Percentiles rank a stretch among this genome's conserved stretches.
phyloP scores from a whole-genome alignment of 1,139 yeast species.

The Saccharomyces pastorianus region DNA sequence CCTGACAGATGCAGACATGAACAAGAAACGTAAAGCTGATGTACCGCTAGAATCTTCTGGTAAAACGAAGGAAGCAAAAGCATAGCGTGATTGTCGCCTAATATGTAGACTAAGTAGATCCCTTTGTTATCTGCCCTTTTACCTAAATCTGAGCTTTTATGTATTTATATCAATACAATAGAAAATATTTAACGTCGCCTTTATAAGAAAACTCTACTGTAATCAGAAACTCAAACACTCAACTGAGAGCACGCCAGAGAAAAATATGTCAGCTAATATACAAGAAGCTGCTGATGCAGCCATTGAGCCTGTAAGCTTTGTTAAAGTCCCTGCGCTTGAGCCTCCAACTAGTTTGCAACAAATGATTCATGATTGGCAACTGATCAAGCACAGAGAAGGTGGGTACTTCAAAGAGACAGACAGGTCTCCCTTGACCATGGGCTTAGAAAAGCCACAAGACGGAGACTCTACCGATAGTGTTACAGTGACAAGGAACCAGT shows the following conservation, averaged over 20 bases:
- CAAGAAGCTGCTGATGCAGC: constrained; percentile 8
- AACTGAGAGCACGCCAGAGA: background rate
- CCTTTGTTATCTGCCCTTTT: background rate
- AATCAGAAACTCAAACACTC: background rate
- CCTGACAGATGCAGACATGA: constrained; percentile 7
- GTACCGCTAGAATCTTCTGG: constrained; percentile 5
- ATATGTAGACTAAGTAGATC: background rate
- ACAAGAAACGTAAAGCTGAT: constrained; percentile 20
- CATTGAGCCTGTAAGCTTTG: constrained; percentile 12
- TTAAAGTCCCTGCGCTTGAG: constrained; percentile 14
- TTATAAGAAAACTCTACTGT: background rate
- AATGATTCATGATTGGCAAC: constrained; percentile 29
- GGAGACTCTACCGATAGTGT: constrained; percentile 1
- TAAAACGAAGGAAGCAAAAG: background rate
- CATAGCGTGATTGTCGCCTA: background rate
- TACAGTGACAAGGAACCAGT: constrained; percentile 29
- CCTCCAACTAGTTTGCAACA: constrained; percentile 16
- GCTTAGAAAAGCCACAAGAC: constrained; percentile 30
- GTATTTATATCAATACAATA: background rate
- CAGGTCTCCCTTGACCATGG: constrained; percentile 37
- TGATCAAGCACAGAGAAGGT: constrained; percentile 41
- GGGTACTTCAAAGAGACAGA: constrained; percentile 47
- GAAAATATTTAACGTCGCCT: background rate
- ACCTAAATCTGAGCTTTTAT: background rate
- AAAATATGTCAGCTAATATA: background rate